Evolutionary conservation across 371 early-diverging fungal genomes (phyloP), one percentile per base, ranked within the genome.

Genomic region (Haplosporangium sp.): DNA sequence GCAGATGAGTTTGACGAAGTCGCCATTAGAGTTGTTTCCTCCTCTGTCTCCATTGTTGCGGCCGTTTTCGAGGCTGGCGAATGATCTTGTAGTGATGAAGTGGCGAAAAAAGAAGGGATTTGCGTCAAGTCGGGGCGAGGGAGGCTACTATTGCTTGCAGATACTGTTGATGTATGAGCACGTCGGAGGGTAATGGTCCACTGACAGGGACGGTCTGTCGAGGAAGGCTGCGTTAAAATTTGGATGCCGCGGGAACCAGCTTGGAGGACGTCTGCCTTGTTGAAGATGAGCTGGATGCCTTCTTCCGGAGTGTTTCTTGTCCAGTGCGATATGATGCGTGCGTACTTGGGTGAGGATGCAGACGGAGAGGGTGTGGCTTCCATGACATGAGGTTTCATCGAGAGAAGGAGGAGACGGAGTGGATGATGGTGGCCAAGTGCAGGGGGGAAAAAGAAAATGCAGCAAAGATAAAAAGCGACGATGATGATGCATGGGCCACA

Each of bases 201-300:
- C 52, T 68, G 68, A 11, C 68, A 68, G 6, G 74, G 69, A 18
- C 69, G 29, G n/a, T 74, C 74, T 13, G 47, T 9, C 7, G 60
- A 53, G 5, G 69, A 57, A 51, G 64, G 56, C 6, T 56, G 54
- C 16, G 74, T 74, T 4, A 51, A 56, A 18, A 74, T 48, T 10
- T 56, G 64, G 9, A 64, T 48, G 18, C 68, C 74, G 12, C 38
- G 16, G 7, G n/a, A 12, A 1, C 62, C 42, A 16, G 20, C 16
- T 1, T 36, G 64, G 16, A 54, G 46, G 7, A 61, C 53, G 23
- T 74, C 74, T 18, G 52, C 45, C 4, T 52, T 38, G 20, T 46
- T 68, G 21, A 74, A 64, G 57, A 64, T 63, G 36, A 67, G 51
- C 23, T 74, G 74, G 57, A 74, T 68, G n/a, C 74, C 74, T 52